Percentiles rank a stretch among this genome's conserved stretches.
Conservation (phyloP, 169 alveolate species). For the Babesia bovis region DNA sequence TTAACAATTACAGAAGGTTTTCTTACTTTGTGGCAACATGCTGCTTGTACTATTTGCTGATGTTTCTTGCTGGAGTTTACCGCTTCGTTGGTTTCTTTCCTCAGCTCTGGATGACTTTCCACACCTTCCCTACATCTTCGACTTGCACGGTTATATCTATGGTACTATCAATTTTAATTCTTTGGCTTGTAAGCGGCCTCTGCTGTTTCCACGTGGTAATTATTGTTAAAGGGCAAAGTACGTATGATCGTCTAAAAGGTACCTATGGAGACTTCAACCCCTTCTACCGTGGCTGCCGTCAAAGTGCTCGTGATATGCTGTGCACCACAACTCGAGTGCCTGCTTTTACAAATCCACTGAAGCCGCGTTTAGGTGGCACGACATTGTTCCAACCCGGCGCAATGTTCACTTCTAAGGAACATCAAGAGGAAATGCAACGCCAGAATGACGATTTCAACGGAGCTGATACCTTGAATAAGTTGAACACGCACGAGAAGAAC, state of each 20-base stretch:
- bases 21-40: constrained; percentile 75
- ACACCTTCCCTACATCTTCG: constrained; percentile 29
- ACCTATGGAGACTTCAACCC: constrained; percentile 76
- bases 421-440: constrained; percentile 11
- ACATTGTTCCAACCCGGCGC: constrained; percentile 48
- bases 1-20: constrained; percentile 83
- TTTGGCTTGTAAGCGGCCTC: constrained; percentile 81
- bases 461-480: background rate
- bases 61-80: constrained; percentile 40
- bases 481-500: constrained; percentile 30
- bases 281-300: constrained; percentile 58
- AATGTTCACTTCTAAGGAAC: constrained; percentile 37
- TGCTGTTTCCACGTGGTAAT: constrained; percentile 75
- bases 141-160: constrained; percentile 60
- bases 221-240: constrained; percentile 70
- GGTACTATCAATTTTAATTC: constrained; percentile 28
- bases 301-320: constrained; percentile 18
- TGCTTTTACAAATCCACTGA: constrained; percentile 3
- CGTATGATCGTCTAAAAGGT: constrained; percentile 79
- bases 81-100: constrained; percentile 67
- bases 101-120: constrained; percentile 9
- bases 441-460: constrained; percentile 2
- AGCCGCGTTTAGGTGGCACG: background rate
- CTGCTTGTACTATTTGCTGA: constrained; percentile 47
- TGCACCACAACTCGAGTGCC: background rate